Evolutionary conservation across 768 basidiomycete species (phyloP), one percentile per base, ranked within the genome.

Genomic region (Podaxis sp.): DNA sequence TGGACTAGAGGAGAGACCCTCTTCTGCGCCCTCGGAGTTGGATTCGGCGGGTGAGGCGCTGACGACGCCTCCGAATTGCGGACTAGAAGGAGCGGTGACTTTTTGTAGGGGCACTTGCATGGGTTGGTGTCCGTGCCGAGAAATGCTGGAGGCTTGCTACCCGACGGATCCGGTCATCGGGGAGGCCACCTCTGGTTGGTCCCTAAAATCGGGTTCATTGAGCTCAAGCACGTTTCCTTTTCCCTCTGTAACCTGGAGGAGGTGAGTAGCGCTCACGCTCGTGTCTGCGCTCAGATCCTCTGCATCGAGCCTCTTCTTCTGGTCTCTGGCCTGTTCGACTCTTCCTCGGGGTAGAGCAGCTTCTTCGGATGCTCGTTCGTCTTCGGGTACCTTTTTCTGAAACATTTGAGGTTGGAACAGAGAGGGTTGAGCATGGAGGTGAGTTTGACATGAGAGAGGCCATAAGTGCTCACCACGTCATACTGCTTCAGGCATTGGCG

Each of bases 381-480:
- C 95, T 20, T 78, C 74, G 7, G 80, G 79, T 0, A 87, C 83
- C 3, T 81, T 76, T 92, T 93, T 60, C 82, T 82, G 68, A 80
- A 83, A 6, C 86, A 82, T 8, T 81, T 84, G 77, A 92, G 98
- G 83, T 82, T 82, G 67, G 90, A 1, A 96, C 98, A 50, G 86
- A 78, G 58, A 60, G 95, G 96, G 76, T 98, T 97, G 49, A 99
- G 88, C 92, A 98, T 95, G 12, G 92, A 92, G 0, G 90, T 92
- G 33, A 97, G 81, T 74, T 99, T 96, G 60, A 96, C 77, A 65
- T 89, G 88, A 0, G 93, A 95, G 46, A 96, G 75, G 1, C 82
- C 26, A 26, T 2, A 26, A 26, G 26, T 26, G 2, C 26, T 4
- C 2, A 2, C 2, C 4, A 4, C 26, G 26, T 2, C 26, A 26